phyloP scores from a whole-genome alignment of 2,329 filamentous ascomycete genomes.

The Alternaria dauci region DNA sequence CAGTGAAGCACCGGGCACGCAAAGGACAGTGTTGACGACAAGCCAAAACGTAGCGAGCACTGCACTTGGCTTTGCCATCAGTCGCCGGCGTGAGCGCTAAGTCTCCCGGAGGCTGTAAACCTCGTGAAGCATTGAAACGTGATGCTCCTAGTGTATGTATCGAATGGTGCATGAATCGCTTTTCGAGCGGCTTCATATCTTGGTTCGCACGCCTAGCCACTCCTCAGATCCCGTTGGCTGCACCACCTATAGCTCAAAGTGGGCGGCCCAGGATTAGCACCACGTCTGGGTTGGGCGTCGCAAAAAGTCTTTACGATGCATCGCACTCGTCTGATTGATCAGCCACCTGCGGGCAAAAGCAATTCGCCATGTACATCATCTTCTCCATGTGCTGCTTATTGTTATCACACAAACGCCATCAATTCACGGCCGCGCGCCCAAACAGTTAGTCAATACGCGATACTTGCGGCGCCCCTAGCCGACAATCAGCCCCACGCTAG shows the following conservation, averaged over 20 bases:
- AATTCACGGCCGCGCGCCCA: constrained; percentile 34
- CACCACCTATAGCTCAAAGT: constrained; percentile 29
- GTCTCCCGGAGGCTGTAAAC: constrained; percentile 38
- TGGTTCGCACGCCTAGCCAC: constrained; percentile 23
- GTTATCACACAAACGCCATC: constrained; percentile 42
- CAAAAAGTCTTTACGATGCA: constrained; percentile 23
- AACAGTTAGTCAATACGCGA: constrained; percentile 37
- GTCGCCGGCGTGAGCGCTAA: constrained; percentile 46
- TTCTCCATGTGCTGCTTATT: constrained; percentile 37
- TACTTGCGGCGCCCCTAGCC: constrained; percentile 35
- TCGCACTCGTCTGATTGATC: constrained; percentile 35
- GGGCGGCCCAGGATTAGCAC: constrained; percentile 36
- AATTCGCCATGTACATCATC: constrained; percentile 26
- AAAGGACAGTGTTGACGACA: constrained; percentile 39
- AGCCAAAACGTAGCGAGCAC: constrained; percentile 31
- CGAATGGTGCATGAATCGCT: constrained; percentile 37
- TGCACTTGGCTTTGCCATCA: constrained; percentile 43
- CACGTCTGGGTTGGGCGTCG: constrained; percentile 10
- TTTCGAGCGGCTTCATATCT: constrained; percentile 29
- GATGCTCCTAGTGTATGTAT: constrained; percentile 30
- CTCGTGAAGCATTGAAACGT: constrained; percentile 38
- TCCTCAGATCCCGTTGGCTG: constrained; percentile 37
- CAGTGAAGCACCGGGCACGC: constrained; percentile 40
- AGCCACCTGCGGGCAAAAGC: constrained; percentile 31
- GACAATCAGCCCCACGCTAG: constrained; percentile 41